Percentiles rank a stretch among this genome's conserved stretches.
Evolutionary conservation across 495 filamentous ascomycete genomes (phyloP).

Genomic region (Xylaria intraflava): DNA sequence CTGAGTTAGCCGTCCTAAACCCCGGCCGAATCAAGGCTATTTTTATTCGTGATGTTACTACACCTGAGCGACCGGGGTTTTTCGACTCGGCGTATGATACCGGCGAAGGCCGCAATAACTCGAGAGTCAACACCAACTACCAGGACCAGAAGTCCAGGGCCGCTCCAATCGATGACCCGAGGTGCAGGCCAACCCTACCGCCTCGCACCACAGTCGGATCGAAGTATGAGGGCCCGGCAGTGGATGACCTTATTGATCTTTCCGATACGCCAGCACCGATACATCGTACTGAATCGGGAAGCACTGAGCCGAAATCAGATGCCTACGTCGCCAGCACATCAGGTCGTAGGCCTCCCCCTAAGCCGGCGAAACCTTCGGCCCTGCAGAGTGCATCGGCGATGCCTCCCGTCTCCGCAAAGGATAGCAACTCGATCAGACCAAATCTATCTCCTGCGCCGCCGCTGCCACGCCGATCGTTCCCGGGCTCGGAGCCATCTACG

Average conservation of each 20-base stretch:
- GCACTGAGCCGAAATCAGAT: conserved; percentile 14
- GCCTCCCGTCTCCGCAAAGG: conserved; percentile 9
- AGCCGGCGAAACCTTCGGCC: conserved; percentile 61
- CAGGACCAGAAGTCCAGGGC: conserved; percentile 22
- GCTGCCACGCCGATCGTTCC: conserved; percentile 16
- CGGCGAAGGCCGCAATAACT: conserved; percentile 10
- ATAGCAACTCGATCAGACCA: conserved; percentile 5
- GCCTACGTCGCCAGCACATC: conserved; percentile 38
- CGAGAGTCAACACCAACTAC: conserved; percentile 1
- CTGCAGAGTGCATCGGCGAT: conserved; percentile 42
- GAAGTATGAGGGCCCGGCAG: conserved; percentile 31
- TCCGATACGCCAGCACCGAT: conserved; percentile 44
- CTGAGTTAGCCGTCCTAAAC: conserved; percentile 77
- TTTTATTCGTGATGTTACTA: conserved; percentile 94
- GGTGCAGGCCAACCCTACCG: conserved; percentile 26
- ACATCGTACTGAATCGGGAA: conserved; percentile 23
- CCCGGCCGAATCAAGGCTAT: conserved; percentile 72
- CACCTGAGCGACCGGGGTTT: conserved; percentile 58
- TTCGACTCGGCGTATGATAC: conserved; percentile 63
- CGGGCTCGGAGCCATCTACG: conserved; percentile 8
- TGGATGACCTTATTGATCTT: conserved; percentile 59
- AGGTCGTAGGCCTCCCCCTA: conserved; percentile 40
- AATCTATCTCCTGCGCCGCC: conserved; percentile 22
- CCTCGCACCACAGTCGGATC: conserved; percentile 23
- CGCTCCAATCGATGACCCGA: conserved; percentile 22